Conservation (phyloP, 1,284 basidiomycete species). For the Tilletiopsis washingtonensis region DNA sequence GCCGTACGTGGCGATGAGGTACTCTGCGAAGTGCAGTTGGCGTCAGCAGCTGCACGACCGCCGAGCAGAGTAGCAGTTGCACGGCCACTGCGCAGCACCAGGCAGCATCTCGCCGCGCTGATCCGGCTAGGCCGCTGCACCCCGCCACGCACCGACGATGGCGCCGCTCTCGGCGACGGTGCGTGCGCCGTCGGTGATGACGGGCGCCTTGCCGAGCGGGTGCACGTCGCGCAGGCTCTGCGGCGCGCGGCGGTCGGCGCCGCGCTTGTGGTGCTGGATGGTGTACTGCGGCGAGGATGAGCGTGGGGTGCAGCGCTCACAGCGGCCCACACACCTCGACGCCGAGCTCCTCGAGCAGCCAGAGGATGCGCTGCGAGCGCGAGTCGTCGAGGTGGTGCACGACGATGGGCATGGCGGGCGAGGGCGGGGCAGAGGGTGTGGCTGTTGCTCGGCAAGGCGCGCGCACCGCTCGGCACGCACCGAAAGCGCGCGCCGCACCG, state of each 20-base stretch:
- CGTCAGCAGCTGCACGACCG: not conserved
- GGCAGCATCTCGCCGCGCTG: no score
- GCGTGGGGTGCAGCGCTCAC: not conserved
- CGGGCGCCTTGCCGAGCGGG: constrained; percentile 41
- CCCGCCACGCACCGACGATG: constrained; percentile 23
- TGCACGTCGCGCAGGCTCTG: constrained; percentile 32
- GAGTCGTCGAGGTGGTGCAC: constrained; percentile 45
- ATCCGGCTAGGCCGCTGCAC: no score
- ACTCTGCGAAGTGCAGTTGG: constrained; percentile 12
- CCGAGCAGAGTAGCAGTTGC: no score
- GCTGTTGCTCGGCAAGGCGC: no score
- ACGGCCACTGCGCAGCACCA: no score
- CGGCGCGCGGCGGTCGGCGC: constrained; percentile 28
- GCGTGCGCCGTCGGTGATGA: constrained; percentile 37
- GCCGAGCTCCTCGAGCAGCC: constrained; percentile 44
- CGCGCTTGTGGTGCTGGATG: constrained; percentile 39
- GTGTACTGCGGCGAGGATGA: constrained; percentile 17
- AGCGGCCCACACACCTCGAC: not conserved
- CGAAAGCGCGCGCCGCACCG: no score
- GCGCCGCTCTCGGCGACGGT: constrained; percentile 43
- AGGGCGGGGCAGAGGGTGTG: no score
- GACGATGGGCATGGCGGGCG: no score
- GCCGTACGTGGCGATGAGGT: constrained; percentile 43
- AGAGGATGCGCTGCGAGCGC: constrained; percentile 44
- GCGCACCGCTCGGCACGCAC: no score